Conservation (phyloP, 306 rosid genomes). For the Acacia acuminata region DNA sequence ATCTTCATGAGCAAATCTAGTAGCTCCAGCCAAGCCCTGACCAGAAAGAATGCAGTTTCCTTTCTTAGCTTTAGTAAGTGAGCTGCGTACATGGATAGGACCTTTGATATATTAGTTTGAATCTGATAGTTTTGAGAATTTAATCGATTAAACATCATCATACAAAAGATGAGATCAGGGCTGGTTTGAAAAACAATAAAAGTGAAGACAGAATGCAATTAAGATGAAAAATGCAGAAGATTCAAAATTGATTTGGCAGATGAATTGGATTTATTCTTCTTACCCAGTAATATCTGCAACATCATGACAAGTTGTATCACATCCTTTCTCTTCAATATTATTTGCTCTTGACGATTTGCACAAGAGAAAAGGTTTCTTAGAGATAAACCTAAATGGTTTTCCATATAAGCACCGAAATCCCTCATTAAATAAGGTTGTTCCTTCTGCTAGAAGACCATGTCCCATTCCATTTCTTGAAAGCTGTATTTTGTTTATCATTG, state of each 20-base stretch:
- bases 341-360: constrained; percentile 62
- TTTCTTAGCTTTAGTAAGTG: constrained; percentile 15
- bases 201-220: background rate
- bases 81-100: constrained; percentile 20
- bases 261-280: constrained; percentile 15
- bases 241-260: background rate
- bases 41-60: constrained; percentile 29
- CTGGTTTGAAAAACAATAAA: constrained; percentile 22
- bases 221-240: constrained; percentile 9
- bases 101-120: constrained; percentile 29
- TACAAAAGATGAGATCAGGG: constrained; percentile 20
- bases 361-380: constrained; percentile 49
- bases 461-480: constrained; percentile 45
- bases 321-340: constrained; percentile 60
- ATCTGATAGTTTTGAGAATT: constrained; percentile 20
- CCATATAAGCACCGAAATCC: constrained; percentile 37
- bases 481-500: constrained; percentile 45
- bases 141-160: background rate
- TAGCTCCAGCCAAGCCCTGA: constrained; percentile 73
- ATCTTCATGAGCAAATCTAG: constrained; percentile 70
- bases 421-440: constrained; percentile 41
- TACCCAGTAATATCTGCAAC: constrained; percentile 60
- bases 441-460: constrained; percentile 32
- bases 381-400: constrained; percentile 50
- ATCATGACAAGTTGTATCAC: constrained; percentile 56